Evolutionary conservation across 2,329 filamentous ascomycete genomes (phyloP), one percentile per base, ranked within the genome.

Genomic region (Talaromyces verruculosus): DNA sequence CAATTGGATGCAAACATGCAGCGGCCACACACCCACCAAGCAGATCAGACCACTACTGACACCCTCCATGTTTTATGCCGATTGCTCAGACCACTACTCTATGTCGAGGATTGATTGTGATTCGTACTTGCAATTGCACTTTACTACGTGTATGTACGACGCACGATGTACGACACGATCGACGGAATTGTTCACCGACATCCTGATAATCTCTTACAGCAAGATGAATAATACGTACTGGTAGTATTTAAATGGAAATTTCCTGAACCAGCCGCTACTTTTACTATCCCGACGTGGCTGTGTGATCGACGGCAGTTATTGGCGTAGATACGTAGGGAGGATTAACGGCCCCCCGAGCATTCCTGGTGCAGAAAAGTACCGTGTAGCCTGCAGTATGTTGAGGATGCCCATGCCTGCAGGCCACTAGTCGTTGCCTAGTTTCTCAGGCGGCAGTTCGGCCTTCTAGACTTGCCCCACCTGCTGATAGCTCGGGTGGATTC

Each of bases 401-500:
- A 7, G 30, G 6, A 7, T 33, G 30, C 30, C 30, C 10, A 33
- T 35, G 39, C 39, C 17, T 43, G 13, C 37, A 8, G 4, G 15
- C 11, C 4, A 25, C 25, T 25, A 25, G 45, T 47, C 2, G 45
- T 11, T 55, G 51, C 51, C 51, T 53, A 53, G 28, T 53, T 53
- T 33, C 49, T 55, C 30, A 55, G 51, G 51, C 47, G 22, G 22
- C 47, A 22, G 13, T 30, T 17, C 22, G 47, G 47, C 22, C 47
- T 51, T 51, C 57, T 60, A 60, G 57, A 45, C 25, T 35, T 33
- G 35, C 57, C 57, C 57, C 57, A 60, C 57, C 33, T 33, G 49
- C 53, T 57, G 53, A 60, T 41, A 60, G 57, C 57, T 60, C 25
- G 57, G 35, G 57, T 60, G 55, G 55, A 41, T 41, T 59, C 33